phyloP scores from a whole-genome alignment of 768 basidiomycete genomes.

The Megacollybia marginata region DNA sequence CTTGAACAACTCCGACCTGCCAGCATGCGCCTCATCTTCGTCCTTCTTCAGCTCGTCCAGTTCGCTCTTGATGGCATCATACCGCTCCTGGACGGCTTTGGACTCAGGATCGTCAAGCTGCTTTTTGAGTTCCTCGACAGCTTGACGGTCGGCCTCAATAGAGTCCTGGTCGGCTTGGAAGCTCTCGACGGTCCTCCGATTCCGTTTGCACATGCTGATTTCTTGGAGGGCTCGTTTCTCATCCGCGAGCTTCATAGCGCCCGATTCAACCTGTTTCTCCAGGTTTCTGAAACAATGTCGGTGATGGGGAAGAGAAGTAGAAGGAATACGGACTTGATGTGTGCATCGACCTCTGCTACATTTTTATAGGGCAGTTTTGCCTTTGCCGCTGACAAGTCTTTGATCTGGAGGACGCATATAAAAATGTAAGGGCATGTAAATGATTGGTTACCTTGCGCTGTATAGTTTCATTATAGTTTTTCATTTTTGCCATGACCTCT shows the following conservation, averaged over 20 bases:
- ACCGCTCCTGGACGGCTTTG: constrained; percentile 74
- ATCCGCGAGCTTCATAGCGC: constrained; percentile 84
- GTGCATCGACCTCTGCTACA: constrained; percentile 79
- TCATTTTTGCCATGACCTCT: constrained; percentile 75
- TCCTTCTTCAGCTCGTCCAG: constrained; percentile 83
- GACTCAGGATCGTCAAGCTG: constrained; percentile 88
- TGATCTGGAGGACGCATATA: constrained; percentile 44
- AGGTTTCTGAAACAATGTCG: constrained; percentile 47
- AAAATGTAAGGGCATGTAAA: constrained; percentile 3
- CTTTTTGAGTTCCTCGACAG: constrained; percentile 73
- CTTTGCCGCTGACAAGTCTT: constrained; percentile 78
- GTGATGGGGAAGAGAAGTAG: constrained; percentile 2
- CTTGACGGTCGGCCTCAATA: constrained; percentile 71
- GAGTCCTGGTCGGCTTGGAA: constrained; percentile 74
- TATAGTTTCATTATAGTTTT: constrained; percentile 66
- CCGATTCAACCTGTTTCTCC: constrained; percentile 89
- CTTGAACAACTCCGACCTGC: constrained; percentile 75
- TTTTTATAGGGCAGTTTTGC: constrained; percentile 75
- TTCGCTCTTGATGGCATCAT: constrained; percentile 75
- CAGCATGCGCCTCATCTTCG: constrained; percentile 76
- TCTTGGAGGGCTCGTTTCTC: constrained; percentile 95
- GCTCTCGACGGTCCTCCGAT: constrained; percentile 67
- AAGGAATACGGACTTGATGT: constrained; percentile 59
- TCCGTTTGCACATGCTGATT: constrained; percentile 67
- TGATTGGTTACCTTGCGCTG: constrained; percentile 62